These are phyloP conservation scores for Termitomyces titanicus DNA, from an alignment of 768 basidiomycete genomes.

Conservation along the genomic window DNA sequence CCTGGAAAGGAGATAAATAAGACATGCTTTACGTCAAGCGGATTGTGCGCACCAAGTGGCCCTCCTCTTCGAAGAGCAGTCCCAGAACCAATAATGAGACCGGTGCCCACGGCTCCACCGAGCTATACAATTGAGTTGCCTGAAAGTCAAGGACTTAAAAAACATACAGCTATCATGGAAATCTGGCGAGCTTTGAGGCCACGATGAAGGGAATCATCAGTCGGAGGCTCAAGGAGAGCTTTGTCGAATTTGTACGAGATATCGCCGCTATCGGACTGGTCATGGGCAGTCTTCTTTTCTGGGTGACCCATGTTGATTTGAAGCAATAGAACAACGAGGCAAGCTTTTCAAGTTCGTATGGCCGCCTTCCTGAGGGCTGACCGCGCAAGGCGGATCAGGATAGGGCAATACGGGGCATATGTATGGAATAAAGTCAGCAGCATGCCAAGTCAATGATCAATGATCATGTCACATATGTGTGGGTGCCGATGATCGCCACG, in stretches of 20 bases:
- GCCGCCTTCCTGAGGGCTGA: too few relatives aligned
- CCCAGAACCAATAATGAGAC: conserved; percentile 55
- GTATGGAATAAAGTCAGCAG: too few relatives aligned
- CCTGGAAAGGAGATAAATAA: conserved; percentile 9
- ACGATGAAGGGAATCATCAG: conserved; percentile 38
- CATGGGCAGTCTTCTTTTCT: conserved; percentile 23
- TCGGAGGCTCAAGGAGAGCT: conserved; percentile 30
- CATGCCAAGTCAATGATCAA: too few relatives aligned
- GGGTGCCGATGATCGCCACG: too few relatives aligned
- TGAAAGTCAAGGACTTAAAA: not conserved
- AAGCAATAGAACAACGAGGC: not conserved
- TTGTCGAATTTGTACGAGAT: conserved; percentile 22
- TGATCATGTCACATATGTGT: not conserved
- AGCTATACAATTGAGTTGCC: conserved; percentile 23
- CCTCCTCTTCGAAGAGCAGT: conserved; percentile 56
- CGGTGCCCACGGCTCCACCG: conserved; percentile 50
- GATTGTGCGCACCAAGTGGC: conserved; percentile 36
- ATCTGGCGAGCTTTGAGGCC: conserved; percentile 50
- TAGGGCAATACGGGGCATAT: too few relatives aligned
- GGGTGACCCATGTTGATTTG: conserved; percentile 13
- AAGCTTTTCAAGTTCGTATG: not conserved
- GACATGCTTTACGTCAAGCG: not conserved
- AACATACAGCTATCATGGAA: conserved; percentile 49
- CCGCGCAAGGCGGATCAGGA: too few relatives aligned
- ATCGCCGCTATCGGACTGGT: conserved; percentile 12